Base-by-base conservation (phyloP, 192 early-diverging fungal genomes). In the Gaertneriomyces semiglobifer region DNA sequence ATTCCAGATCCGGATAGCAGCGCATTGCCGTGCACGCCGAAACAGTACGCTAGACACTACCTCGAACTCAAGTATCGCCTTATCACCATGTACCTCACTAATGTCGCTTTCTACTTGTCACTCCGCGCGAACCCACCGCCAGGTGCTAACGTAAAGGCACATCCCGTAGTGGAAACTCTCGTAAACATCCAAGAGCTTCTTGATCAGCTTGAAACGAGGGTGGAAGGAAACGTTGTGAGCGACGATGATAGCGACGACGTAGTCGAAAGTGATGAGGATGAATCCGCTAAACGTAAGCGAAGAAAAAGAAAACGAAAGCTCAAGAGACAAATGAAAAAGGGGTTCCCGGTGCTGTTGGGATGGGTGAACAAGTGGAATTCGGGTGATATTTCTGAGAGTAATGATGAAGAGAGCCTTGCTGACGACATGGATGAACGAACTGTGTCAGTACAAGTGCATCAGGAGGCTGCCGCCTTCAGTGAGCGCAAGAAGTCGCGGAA, bases 91-190 rank as follows among this genome's bases (percentile, higher is more conserved):
- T 95, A 94, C 65, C 73, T 95, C 63, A 91, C 88, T 66, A 98
- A 98, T 70, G 82, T 95, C 63, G 83, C 93, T 6, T 95, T 93
- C 63, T 93, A 92, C 68, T 79, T 97, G 59, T 84, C 83, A 1
- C 60, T 92, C 10, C 73, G 73, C 10, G 65, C 65, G 82, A 89
- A 82, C 77, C 81, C 53, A 79, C 74, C 65, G 77, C 78, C 65
- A 73, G 68, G 81, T 52, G 50, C 62, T 44, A 72, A 88, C 51
- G 69, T 92, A 25, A 87, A 82, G 25, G 76, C 84, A 48, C 95
- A 97, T 71, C 95, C 93, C 10, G 90, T 93, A n/a, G 88, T 92
- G 58, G 84, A 86, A 16, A 79, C 83, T 7, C 74, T 97, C n/a
- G 82, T 88, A 16, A 83, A 88, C 57, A 71, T 94, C 60, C 86